Percentiles rank a stretch among this genome's conserved stretches.
Conservation (phyloP, 75 land plant genomes). For the Picea glauca region DNA sequence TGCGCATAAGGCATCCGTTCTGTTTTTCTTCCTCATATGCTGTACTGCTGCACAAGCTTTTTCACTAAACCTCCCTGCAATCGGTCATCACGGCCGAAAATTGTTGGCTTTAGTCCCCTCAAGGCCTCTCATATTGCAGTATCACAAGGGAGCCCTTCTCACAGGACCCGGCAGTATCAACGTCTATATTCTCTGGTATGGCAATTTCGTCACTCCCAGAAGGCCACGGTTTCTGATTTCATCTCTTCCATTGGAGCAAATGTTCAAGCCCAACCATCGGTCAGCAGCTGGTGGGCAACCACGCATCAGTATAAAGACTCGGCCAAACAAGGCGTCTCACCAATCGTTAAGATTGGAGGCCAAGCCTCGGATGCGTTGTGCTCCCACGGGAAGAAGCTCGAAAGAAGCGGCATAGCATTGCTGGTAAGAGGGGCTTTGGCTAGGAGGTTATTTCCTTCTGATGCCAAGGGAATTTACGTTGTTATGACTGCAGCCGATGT, state of each 20-base stretch:
- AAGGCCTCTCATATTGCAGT: conserved; percentile 1
- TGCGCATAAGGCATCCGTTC: too few species aligned
- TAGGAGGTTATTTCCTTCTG: not conserved
- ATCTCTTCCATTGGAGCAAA: conserved; percentile 28
- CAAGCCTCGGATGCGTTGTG: conserved; percentile 30
- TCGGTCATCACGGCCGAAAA: not conserved
- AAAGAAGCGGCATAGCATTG: conserved; percentile 1
- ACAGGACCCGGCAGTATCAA: conserved; percentile 15
- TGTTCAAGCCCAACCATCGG: not conserved
- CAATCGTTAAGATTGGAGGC: conserved; percentile 12
- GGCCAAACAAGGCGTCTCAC: conserved; percentile 14
- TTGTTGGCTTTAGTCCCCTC: not conserved
- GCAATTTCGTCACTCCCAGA: conserved; percentile 31
- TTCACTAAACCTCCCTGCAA: too few species aligned
- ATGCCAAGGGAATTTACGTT: conserved; percentile 26
- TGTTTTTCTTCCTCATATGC: too few species aligned
- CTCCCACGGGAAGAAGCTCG: conserved; percentile 43
- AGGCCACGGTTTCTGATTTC: conserved; percentile 34
- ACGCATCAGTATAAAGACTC: conserved; percentile 16
- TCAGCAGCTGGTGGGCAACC: conserved; percentile 25
- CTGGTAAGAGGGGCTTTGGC: conserved; percentile 13
- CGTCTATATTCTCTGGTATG: conserved; percentile 55
- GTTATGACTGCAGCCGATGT: conserved; percentile 65
- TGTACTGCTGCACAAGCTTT: too few species aligned
- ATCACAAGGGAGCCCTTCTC: conserved; percentile 53